Evolutionary conservation across 164 flowering plant genomes (phyloP), one percentile per base, ranked within the genome.

Genomic region (Saururus chinensis): DNA sequence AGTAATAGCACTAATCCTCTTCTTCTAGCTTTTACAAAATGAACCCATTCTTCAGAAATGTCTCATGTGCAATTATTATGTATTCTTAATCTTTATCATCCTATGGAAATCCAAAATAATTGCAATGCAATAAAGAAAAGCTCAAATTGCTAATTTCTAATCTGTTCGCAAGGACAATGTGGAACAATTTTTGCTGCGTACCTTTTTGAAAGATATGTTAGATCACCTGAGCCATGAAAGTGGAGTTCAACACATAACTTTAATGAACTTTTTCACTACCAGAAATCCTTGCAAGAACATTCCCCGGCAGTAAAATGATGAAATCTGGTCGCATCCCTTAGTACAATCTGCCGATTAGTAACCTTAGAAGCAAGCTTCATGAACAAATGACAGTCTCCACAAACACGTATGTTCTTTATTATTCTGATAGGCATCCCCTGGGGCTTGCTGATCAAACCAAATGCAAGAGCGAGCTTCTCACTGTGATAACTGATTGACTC

Each of bases 401-500:
- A 83, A 61, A 83, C 80, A 22, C 87, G 80, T 19, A 83, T 71
- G 60, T 83, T 83, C 77, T 83, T 83, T 30, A 79, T 64, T 26
- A 83, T 79, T 70, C 81, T 74, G 59, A 83, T 73, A 9, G 85
- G 83, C 53, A 51, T 62, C 16, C 20, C 60, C 56, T 62, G 57
- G 51, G 82, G 87, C 57, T 69, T 79, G 42, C 56, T 76, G 26
- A 73, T 71, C 72, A 83, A 65, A 19, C 71, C 74, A 74, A 65
- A 83, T 63, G 83, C 79, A 60, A 81, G 79, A 58, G 87, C 83
- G 19, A 83, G 79, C 66, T 80, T 82, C 71, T 82, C 87, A 62
- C 87, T 80, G 68, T 82, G 87, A 61, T 74, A 79, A 51, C 76
- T 62, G 16, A 82, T 70, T 23, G 79, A 74, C 57, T 74, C 69